Conservation (phyloP, 202 grass and related monocot species). For the Digitaria exilis region DNA sequence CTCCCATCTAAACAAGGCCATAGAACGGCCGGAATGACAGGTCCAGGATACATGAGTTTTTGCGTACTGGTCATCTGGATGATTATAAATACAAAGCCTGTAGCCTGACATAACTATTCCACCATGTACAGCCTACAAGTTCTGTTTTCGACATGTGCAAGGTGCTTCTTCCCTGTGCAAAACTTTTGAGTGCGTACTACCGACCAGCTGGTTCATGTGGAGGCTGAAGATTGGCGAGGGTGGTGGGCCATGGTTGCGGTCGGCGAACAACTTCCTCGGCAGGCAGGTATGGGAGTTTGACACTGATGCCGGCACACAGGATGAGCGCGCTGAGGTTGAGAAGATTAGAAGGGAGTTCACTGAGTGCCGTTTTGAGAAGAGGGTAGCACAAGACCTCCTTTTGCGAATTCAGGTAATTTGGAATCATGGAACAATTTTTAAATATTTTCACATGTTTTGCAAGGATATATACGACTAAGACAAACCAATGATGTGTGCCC, state of each 20-base stretch:
- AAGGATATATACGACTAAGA: background rate
- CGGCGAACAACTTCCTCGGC: slow-evolving; percentile 7
- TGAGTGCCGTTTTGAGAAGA: slow-evolving; percentile 25
- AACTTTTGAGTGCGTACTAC: too few species aligned
- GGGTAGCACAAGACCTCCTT: slow-evolving; percentile 30
- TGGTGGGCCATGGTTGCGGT: slow-evolving; percentile 29
- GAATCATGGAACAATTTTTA: background rate
- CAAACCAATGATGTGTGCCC: too few species aligned
- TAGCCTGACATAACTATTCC: too few species aligned
- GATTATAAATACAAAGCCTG: too few species aligned
- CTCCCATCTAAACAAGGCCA: too few species aligned
- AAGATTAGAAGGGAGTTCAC: slow-evolving; percentile 31
- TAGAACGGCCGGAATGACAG: too few species aligned
- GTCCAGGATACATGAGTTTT: too few species aligned
- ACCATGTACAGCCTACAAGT: too few species aligned
- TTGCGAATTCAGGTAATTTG: slow-evolving; percentile 30
- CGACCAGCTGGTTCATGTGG: too few species aligned
- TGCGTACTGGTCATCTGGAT: too few species aligned
- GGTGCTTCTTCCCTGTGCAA: too few species aligned
- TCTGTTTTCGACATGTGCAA: background rate
- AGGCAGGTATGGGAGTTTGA: slow-evolving; percentile 54
- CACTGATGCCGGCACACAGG: slow-evolving; percentile 16
- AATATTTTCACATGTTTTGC: background rate
- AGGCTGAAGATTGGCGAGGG: slow-evolving; percentile 46
- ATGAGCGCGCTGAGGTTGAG: slow-evolving; percentile 42